Evolutionary conservation across 2,329 filamentous ascomycete genomes (phyloP).

Genomic region (Dactylonectria macrodidyma): DNA sequence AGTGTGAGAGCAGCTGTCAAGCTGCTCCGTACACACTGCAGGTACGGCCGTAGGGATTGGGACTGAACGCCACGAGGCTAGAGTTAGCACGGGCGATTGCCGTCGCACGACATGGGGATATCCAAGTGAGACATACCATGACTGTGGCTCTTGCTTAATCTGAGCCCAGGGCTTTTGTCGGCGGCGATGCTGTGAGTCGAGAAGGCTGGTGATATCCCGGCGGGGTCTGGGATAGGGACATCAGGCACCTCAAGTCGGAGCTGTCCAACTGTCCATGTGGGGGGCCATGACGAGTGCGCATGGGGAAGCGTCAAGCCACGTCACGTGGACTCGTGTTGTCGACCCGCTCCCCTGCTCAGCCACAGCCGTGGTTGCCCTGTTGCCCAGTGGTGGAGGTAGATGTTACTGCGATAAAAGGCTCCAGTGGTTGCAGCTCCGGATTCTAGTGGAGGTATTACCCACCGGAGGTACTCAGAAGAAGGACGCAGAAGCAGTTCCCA

Average conservation of each 20-base stretch:
- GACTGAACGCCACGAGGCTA: conserved; percentile 68
- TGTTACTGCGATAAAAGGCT: too few relatives aligned
- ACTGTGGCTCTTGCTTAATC: conserved; percentile 28
- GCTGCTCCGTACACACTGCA: conserved; percentile 95
- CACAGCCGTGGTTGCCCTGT: neutral
- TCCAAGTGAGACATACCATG: conserved; percentile 38
- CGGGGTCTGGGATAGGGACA: conserved; percentile 31
- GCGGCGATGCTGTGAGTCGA: conserved; percentile 28
- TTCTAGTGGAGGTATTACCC: neutral
- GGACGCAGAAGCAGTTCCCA: too few relatives aligned
- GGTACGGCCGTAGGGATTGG: conserved; percentile 96
- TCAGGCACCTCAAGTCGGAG: conserved; percentile 31
- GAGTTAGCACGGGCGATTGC: conserved; percentile 37
- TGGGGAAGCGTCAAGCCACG: conserved; percentile 28
- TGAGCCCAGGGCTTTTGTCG: conserved; percentile 23
- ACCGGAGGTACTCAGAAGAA: neutral
- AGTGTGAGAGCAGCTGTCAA: conserved; percentile 90
- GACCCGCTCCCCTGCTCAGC: conserved; percentile 1
- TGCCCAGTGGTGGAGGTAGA: neutral
- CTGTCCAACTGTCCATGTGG: conserved; percentile 26
- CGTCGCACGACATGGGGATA: neutral
- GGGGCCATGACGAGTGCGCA: conserved; percentile 30
- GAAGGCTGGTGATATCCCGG: conserved; percentile 29
- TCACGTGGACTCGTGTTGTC: conserved; percentile 21
- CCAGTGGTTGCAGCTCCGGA: neutral